A percentile compares a stretch with the other conserved stretches of the same genome.
Evolutionary conservation across 2,329 filamentous ascomycete species (phyloP).

Genomic region (Hymenoscyphus infarciens): DNA sequence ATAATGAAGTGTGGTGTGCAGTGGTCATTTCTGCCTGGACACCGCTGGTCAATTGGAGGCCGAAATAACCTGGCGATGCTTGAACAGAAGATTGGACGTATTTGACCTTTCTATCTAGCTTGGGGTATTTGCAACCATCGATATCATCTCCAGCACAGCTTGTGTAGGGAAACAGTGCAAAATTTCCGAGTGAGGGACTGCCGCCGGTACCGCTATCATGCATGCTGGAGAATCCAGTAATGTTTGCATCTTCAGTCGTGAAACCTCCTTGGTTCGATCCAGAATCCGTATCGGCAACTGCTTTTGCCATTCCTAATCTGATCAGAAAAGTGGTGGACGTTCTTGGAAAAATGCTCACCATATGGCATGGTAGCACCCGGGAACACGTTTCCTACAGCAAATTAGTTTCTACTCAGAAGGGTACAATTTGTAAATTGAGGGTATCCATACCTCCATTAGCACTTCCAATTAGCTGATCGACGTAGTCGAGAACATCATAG

Average conservation of each 20-base stretch:
- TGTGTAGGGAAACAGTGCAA: slow-evolving; percentile 44
- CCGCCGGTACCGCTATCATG: slow-evolving; percentile 46
- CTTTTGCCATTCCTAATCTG: slow-evolving; percentile 48
- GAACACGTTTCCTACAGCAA: slow-evolving; percentile 45
- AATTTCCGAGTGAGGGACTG: slow-evolving; percentile 45
- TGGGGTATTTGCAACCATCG: slow-evolving; percentile 53
- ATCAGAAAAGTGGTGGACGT: slow-evolving; percentile 22
- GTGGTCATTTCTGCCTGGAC: slow-evolving; percentile 64
- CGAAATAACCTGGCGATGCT: slow-evolving; percentile 62
- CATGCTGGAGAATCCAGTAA: slow-evolving; percentile 49
- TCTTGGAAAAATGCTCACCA: slow-evolving; percentile 4
- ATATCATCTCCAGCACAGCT: slow-evolving; percentile 45
- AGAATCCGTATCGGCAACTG: slow-evolving; percentile 48
- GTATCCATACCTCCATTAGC: slow-evolving; percentile 45
- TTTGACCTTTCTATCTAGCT: slow-evolving; percentile 44
- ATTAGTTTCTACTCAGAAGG: neutral
- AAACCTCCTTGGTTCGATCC: slow-evolving; percentile 45
- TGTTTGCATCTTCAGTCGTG: slow-evolving; percentile 43
- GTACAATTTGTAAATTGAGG: neutral
- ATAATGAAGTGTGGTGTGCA: slow-evolving; percentile 59
- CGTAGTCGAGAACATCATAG: slow-evolving; percentile 40
- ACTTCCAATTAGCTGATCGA: slow-evolving; percentile 53
- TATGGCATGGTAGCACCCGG: slow-evolving; percentile 52
- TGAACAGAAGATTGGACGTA: slow-evolving; percentile 45
- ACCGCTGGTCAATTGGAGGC: slow-evolving; percentile 52